phyloP scores from a whole-genome alignment of 768 basidiomycete species.

The Rhodotorula toruloides region DNA sequence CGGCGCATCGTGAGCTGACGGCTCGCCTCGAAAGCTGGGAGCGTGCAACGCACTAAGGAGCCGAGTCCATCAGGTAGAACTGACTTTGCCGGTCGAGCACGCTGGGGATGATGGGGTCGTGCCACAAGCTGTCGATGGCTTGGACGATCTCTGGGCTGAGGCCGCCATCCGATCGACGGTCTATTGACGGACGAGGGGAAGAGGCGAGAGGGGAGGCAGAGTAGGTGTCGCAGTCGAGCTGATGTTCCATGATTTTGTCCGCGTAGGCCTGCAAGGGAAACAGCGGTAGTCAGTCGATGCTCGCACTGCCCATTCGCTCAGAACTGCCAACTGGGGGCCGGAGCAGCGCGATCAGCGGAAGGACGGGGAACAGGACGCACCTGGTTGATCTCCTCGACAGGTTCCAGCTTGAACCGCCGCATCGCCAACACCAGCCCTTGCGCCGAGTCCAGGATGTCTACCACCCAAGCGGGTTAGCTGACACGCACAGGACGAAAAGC shows the following conservation, averaged over 20 bases:
- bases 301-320: too few species aligned
- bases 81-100: constrained; percentile 54
- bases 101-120: constrained; percentile 51
- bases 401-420: constrained; percentile 77
- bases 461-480: background rate
- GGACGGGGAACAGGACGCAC: constrained; percentile 7
- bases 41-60: constrained; percentile 62
- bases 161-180: too few species aligned
- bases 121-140: constrained; percentile 51
- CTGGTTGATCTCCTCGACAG: constrained; percentile 62
- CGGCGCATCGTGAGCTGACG: too few species aligned
- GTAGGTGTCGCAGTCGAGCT: constrained; percentile 45
- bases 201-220: too few species aligned
- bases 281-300: too few species aligned
- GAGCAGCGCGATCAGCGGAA: background rate
- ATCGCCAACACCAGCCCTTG: constrained; percentile 79
- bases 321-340: background rate
- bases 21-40: too few species aligned
- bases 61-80: constrained; percentile 94
- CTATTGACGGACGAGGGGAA: too few species aligned
- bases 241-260: constrained; percentile 50
- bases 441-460: constrained; percentile 76
- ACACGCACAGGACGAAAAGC: background rate
- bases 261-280: constrained; percentile 45
- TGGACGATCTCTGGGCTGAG: constrained; percentile 47